These are phyloP conservation scores for Aspergillus sclerotialis DNA, from an alignment of 2,329 filamentous ascomycete genomes.

Conservation along the genomic window DNA sequence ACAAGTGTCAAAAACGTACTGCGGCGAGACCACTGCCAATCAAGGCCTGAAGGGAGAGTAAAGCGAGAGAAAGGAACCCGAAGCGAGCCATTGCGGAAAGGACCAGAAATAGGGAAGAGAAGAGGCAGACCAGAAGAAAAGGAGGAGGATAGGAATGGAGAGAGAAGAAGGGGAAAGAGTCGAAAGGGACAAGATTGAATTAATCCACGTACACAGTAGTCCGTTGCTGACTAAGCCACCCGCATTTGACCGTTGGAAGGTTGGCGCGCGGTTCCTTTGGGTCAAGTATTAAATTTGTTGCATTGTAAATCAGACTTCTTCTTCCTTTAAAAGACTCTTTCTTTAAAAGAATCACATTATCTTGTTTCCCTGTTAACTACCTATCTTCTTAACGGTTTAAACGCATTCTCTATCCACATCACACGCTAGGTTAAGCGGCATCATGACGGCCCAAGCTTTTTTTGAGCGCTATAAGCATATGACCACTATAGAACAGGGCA, in stretches of 20 bases:
- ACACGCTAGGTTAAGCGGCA: conserved; percentile 6
- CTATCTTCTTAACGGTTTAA: background rate
- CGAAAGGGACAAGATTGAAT: conserved; percentile 6
- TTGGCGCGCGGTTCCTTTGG: too few species aligned
- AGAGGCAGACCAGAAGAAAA: conserved; percentile 2
- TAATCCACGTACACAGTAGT: conserved; percentile 23
- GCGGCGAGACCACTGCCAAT: conserved; percentile 56
- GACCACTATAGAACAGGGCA: conserved; percentile 38
- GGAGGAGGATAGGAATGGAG: conserved; percentile 2
- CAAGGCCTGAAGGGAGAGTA: conserved; percentile 63
- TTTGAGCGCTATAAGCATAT: conserved; percentile 40
- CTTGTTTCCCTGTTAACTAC: background rate
- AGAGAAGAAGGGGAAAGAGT: conserved; percentile 4
- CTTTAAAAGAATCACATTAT: background rate
- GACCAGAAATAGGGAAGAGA: conserved; percentile 3
- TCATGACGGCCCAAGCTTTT: conserved; percentile 27
- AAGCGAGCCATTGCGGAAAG: conserved; percentile 60
- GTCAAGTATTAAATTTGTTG: too few species aligned
- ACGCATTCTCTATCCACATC: conserved; percentile 3
- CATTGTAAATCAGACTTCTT: too few species aligned
- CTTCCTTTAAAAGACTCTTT: too few species aligned
- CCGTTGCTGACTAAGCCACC: conserved; percentile 2
- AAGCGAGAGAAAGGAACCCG: conserved; percentile 63
- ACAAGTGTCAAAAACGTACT: conserved; percentile 37
- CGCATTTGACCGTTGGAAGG: conserved; percentile 1